Conservation (phyloP, 2,329 filamentous ascomycete genomes). For the Epichloe glyceriae region DNA sequence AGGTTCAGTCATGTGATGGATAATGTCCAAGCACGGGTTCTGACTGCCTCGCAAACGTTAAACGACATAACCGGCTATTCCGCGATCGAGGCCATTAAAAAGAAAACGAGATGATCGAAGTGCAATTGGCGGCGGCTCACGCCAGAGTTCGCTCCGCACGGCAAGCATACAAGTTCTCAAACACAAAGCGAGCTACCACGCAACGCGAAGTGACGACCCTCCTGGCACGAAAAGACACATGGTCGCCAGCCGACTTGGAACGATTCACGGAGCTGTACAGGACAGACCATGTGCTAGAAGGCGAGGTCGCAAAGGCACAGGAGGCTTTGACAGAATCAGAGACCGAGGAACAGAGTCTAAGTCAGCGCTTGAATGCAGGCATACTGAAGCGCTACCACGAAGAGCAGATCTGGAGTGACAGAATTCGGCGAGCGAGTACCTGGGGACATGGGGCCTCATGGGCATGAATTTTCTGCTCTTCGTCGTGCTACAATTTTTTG, state of each 20-base stretch:
- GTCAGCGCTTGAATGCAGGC: constrained; percentile 61
- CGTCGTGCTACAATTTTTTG: constrained; percentile 71
- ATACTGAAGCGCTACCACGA: constrained; percentile 93
- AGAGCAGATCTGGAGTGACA: constrained; percentile 98
- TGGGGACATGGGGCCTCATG: constrained; percentile 98
- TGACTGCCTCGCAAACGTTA: constrained; percentile 74
- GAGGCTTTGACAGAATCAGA: constrained; percentile 64
- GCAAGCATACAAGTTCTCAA: constrained; percentile 67
- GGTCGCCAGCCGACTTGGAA: constrained; percentile 78
- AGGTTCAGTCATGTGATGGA: constrained; percentile 56
- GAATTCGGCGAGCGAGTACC: constrained; percentile 88
- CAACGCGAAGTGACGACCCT: constrained; percentile 94
- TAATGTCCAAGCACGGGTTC: constrained; percentile 70
- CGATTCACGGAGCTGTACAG: constrained; percentile 89
- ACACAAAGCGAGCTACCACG: constrained; percentile 69
- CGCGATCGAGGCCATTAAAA: constrained; percentile 75
- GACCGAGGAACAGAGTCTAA: constrained; percentile 63
- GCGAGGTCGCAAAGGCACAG: constrained; percentile 61
- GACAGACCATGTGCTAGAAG: constrained; percentile 85
- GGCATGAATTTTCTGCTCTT: constrained; percentile 88
- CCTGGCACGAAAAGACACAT: constrained; percentile 85
- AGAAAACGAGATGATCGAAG: constrained; percentile 58
- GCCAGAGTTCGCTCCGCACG: constrained; percentile 57
- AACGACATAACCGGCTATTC: constrained; percentile 94
- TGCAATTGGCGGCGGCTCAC: constrained; percentile 45